Evolutionary conservation across 2,329 filamentous ascomycete genomes (phyloP).

Genomic region (Pseudocercospora musae): DNA sequence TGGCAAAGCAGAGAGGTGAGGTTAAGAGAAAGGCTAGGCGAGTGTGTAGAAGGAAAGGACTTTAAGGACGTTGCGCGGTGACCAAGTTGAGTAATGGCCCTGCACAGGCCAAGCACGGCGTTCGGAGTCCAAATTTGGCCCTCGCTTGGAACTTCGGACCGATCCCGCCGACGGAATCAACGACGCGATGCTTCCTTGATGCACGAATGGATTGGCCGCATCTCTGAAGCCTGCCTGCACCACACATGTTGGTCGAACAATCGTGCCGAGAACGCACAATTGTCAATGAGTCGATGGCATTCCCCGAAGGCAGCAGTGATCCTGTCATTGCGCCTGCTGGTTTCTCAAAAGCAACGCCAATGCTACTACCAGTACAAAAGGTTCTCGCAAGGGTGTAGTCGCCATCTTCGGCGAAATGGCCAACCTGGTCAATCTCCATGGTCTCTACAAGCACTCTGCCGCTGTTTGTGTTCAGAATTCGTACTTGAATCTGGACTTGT

Average conservation of each 20-base stretch:
- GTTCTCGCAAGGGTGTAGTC: constrained; percentile 21
- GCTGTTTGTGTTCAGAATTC: constrained; percentile 27
- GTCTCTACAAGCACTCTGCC: constrained; percentile 24
- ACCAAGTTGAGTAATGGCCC: too few relatives aligned
- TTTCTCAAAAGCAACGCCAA: constrained; percentile 20
- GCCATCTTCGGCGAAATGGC: constrained; percentile 28
- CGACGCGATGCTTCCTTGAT: too few relatives aligned
- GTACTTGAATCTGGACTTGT: constrained; percentile 21
- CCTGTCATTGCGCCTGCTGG: constrained; percentile 25
- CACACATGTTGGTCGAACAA: constrained; percentile 10
- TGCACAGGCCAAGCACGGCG: neutral
- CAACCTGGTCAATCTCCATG: constrained; percentile 24
- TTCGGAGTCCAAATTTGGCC: constrained; percentile 43
- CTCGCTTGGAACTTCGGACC: constrained; percentile 45
- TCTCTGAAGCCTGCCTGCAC: constrained; percentile 24
- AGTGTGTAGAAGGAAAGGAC: too few relatives aligned
- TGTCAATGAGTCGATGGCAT: constrained; percentile 16
- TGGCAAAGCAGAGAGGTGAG: neutral
- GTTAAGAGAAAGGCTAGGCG: neutral
- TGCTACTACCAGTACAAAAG: constrained; percentile 16
- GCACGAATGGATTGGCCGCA: constrained; percentile 25
- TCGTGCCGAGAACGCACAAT: constrained; percentile 21
- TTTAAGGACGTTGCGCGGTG: neutral
- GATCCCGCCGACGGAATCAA: constrained; percentile 48
- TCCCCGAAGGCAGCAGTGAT: constrained; percentile 20